These are phyloP conservation scores for Lenzites betulinus DNA, from an alignment of 768 basidiomycete genomes.

Conservation along the genomic window DNA sequence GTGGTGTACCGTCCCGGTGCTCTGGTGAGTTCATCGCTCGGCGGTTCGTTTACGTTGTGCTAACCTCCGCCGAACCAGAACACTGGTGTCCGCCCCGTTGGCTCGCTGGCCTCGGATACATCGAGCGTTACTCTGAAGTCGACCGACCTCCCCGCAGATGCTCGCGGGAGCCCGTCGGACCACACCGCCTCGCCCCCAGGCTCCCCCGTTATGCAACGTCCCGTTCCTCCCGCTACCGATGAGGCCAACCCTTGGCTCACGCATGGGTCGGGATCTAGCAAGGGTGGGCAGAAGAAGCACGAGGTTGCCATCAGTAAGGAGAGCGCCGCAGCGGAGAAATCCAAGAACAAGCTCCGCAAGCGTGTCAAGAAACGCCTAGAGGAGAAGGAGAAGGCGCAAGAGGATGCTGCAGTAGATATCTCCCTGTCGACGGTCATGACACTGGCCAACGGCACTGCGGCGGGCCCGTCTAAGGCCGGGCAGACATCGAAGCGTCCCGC, in stretches of 20 bases:
- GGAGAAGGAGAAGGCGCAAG: constrained; percentile 57
- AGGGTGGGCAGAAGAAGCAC: constrained; percentile 69
- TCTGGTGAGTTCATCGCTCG: constrained; percentile 20
- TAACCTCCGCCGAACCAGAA: constrained; percentile 3
- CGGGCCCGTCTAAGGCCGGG: constrained; percentile 19
- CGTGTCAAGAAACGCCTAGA: constrained; percentile 54
- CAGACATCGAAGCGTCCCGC: constrained; percentile 22
- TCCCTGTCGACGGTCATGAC: constrained; percentile 54
- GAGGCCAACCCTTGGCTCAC: constrained; percentile 81
- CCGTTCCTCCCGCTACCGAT: constrained; percentile 21
- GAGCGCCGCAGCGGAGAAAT: constrained; percentile 60
- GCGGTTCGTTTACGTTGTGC: not conserved
- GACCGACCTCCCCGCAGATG: constrained; percentile 47
- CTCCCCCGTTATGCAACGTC: constrained; percentile 23
- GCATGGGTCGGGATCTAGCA: constrained; percentile 37
- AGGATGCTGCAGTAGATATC: constrained; percentile 84
- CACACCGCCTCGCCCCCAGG: constrained; percentile 20
- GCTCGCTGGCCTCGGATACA: constrained; percentile 51
- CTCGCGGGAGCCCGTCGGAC: constrained; percentile 14
- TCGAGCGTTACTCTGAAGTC: constrained; percentile 73
- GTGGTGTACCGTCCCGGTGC: constrained; percentile 61
- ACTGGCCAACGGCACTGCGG: constrained; percentile 4
- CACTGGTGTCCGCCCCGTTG: constrained; percentile 25
- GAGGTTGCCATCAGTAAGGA: constrained; percentile 70
- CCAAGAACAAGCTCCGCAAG: constrained; percentile 76